These are phyloP conservation scores for Pulveroboletus ravenelii DNA, from an alignment of 768 basidiomycete genomes.

Conservation along the genomic window DNA sequence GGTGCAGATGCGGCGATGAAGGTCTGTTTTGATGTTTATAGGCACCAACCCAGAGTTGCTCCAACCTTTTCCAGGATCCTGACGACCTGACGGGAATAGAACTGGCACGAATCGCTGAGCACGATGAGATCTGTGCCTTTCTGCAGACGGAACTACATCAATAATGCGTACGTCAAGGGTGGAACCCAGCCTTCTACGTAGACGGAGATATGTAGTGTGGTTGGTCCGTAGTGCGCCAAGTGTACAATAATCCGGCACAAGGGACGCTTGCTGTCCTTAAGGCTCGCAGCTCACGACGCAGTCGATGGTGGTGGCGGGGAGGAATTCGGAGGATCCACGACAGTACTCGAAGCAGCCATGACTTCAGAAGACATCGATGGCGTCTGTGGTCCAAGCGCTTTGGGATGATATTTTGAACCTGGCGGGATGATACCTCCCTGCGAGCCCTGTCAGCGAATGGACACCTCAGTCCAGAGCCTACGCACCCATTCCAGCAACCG, in stretches of 20 bases:
- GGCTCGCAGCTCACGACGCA: conserved; percentile 6
- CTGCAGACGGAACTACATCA: conserved; percentile 15
- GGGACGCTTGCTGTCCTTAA: not conserved
- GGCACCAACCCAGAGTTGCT: not conserved
- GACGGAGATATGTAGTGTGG: not conserved
- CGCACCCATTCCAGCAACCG: conserved; percentile 72
- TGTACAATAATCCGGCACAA: not conserved
- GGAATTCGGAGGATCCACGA: not conserved
- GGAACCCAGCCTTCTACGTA: conserved; percentile 3
- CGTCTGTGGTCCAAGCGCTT: conserved; percentile 22
- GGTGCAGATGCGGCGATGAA: conserved; percentile 65
- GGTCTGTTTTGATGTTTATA: conserved; percentile 37
- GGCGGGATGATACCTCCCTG: conserved; percentile 63
- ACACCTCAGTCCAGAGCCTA: not conserved
- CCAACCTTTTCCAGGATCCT: conserved; percentile 46
- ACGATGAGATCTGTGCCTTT: conserved; percentile 46
- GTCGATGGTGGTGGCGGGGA: not conserved
- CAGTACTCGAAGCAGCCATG: not conserved
- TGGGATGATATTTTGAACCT: conserved; percentile 51
- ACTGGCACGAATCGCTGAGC: conserved; percentile 55
- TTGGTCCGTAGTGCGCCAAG: not conserved
- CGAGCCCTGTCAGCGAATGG: conserved; percentile 4
- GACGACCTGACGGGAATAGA: conserved; percentile 60
- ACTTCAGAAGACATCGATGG: conserved; percentile 1
- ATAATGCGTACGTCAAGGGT: conserved; percentile 7